Evolutionary conservation across 2,329 filamentous ascomycete species (phyloP).

Genomic region (Pseudocercospora vitis): DNA sequence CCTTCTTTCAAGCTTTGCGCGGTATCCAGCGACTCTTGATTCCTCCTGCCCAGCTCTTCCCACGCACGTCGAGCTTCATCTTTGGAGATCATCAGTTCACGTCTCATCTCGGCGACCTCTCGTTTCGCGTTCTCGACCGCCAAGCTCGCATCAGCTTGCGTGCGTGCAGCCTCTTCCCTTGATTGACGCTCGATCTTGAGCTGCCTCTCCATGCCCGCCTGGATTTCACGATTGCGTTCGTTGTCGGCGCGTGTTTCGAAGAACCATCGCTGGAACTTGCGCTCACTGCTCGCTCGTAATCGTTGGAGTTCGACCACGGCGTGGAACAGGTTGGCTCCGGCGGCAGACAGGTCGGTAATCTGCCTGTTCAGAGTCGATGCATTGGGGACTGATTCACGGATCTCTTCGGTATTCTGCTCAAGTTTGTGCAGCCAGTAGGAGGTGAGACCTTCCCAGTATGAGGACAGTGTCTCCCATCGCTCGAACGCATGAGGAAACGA

Average conservation of each 20-base stretch:
- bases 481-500: slow-evolving; percentile 96
- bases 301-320: slow-evolving; percentile 95
- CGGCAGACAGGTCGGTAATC: slow-evolving; percentile 94
- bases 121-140: slow-evolving; percentile 32
- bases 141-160: slow-evolving; percentile 31
- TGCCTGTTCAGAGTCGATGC: slow-evolving; percentile 88
- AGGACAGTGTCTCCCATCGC: slow-evolving; percentile 93
- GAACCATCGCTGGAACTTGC: slow-evolving; percentile 98
- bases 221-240: slow-evolving; percentile 78
- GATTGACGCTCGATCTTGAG: slow-evolving; percentile 73
- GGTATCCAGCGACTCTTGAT: slow-evolving; percentile 88
- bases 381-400: slow-evolving; percentile 72
- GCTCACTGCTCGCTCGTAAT: slow-evolving; percentile 87
- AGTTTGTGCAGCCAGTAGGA: slow-evolving; percentile 95
- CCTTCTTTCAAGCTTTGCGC: slow-evolving; percentile 83
- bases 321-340: slow-evolving; percentile 94
- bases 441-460: slow-evolving; percentile 96
- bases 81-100: slow-evolving; percentile 90
- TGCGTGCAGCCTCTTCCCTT: slow-evolving; percentile 62
- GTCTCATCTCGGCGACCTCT: slow-evolving; percentile 78
- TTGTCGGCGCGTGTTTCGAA: slow-evolving; percentile 89
- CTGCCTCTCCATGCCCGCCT: slow-evolving; percentile 73
- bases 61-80: slow-evolving; percentile 93
- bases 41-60: slow-evolving; percentile 91
- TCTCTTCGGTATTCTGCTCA: slow-evolving; percentile 84